These are phyloP conservation scores for Alternaria arborescens DNA, from an alignment of 2,329 filamentous ascomycete genomes.

Conservation along the genomic window DNA sequence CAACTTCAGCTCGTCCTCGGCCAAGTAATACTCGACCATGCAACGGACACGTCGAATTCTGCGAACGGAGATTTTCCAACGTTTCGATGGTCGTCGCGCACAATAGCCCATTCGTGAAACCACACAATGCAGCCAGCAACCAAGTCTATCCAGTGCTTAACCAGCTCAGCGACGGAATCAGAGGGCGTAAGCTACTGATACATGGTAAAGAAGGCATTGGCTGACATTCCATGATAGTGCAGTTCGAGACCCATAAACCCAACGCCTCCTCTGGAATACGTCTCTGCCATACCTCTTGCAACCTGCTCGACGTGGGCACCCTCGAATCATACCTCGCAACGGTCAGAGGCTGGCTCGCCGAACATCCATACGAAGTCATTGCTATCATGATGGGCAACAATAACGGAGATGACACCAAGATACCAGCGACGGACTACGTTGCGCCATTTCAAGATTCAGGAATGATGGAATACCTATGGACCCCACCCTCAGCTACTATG, in stretches of 20 bases:
- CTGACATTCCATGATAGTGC: slow-evolving; percentile 54
- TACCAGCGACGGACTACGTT: slow-evolving; percentile 70
- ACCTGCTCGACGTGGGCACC: slow-evolving; percentile 81
- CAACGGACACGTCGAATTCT: slow-evolving; percentile 49
- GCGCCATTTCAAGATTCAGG: slow-evolving; percentile 75
- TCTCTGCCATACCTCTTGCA: slow-evolving; percentile 86
- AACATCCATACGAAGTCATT: slow-evolving; percentile 85
- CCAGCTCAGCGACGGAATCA: slow-evolving; percentile 48
- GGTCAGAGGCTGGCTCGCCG: slow-evolving; percentile 76
- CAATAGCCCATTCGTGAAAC: slow-evolving; percentile 46
- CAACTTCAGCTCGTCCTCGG: slow-evolving; percentile 18
- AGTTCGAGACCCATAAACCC: slow-evolving; percentile 66
- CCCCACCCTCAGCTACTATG: slow-evolving; percentile 76
- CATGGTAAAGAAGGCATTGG: not conserved
- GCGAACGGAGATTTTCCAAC: slow-evolving; percentile 45
- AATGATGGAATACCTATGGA: slow-evolving; percentile 76
- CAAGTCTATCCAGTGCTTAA: slow-evolving; percentile 38
- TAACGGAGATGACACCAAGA: slow-evolving; percentile 61
- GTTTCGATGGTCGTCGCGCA: slow-evolving; percentile 49
- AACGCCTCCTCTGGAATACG: slow-evolving; percentile 65
- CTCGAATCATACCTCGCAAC: slow-evolving; percentile 75
- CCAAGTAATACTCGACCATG: slow-evolving; percentile 43
- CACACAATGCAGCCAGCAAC: slow-evolving; percentile 46
- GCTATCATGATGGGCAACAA: slow-evolving; percentile 86
- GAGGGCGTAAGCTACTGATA: slow-evolving; percentile 38